phyloP scores from a whole-genome alignment of 257 asterid genomes.

The Solanum stenotomum region DNA sequence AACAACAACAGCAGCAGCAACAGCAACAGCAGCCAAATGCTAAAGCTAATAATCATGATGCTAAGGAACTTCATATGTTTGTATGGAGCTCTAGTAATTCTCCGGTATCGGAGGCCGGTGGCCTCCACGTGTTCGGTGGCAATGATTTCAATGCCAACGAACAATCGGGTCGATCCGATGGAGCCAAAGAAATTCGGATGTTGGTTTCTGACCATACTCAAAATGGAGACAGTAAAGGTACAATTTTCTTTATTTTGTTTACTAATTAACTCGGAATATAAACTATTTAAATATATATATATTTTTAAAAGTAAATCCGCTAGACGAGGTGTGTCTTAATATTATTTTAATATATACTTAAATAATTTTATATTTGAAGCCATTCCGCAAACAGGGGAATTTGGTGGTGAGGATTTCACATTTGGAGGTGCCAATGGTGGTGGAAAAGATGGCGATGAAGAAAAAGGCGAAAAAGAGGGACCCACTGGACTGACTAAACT shows the following conservation, averaged over 20 bases:
- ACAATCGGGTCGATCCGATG: slow-evolving; percentile 84
- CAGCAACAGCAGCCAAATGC: slow-evolving; percentile 14
- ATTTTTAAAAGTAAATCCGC: not conserved
- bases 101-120: slow-evolving; percentile 75
- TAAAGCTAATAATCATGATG: slow-evolving; percentile 48
- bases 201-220: slow-evolving; percentile 74
- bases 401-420: slow-evolving; percentile 50
- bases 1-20: slow-evolving; percentile 25
- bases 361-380: slow-evolving; percentile 14
- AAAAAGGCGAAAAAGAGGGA: slow-evolving; percentile 50
- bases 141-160: slow-evolving; percentile 45
- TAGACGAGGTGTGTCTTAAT: not conserved
- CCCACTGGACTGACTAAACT: slow-evolving; percentile 41
- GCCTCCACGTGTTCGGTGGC: slow-evolving; percentile 36
- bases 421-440: slow-evolving; percentile 40
- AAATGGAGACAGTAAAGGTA: slow-evolving; percentile 78
- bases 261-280: not conserved
- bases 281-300: not conserved
- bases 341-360: not conserved
- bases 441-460: slow-evolving; percentile 48
- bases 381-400: slow-evolving; percentile 48
- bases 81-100: slow-evolving; percentile 98
- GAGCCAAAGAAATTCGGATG: slow-evolving; percentile 87
- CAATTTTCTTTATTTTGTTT: not conserved
- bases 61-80: slow-evolving; percentile 95